Base-by-base conservation (phyloP, 495 filamentous ascomycete species). In the Trichoderma orchidacearum region DNA sequence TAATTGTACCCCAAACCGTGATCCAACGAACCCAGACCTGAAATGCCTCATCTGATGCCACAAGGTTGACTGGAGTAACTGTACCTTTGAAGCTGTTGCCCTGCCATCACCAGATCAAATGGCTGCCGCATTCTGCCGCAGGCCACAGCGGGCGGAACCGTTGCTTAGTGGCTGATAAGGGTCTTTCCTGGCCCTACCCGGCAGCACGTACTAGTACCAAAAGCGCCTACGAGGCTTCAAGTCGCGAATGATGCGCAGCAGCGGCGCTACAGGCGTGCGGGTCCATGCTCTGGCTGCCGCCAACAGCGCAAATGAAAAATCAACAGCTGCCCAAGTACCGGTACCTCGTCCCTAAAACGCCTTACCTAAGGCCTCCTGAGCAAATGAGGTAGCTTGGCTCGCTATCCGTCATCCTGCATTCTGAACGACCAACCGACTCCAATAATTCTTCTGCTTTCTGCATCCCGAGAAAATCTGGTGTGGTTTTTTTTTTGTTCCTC, bases 321-420 rank as follows among this genome's bases (percentile, higher is more conserved):
- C 21, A 5, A 48, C 21, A 23, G 41, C 41, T 36, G 34, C 34
- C 13, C 9, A 36, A 4, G 34, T 11, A 36, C n/a, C n/a, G n/a
- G n/a, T n/a, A n/a, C n/a, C n/a, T n/a, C n/a, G n/a, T n/a, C n/a
- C n/a, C n/a, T n/a, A 11, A 36, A 36, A 36, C 15, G 23, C 41
- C 41, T 48, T 48, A 48, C 41, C 41, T 48, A 48, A 48, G 41
- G 41, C 41, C 41, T 48, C 41, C 41, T 48, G 41, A 48, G 41
- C 41, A 48, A 48, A 48, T 48, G 41, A 35, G 27, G 21, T 25
- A 11, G 41, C 41, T 21, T 23, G 17, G n/a, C n/a, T 7, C 15
- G 13, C 41, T 27, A 18, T 48, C 41, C 41, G 41, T 48, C 41
- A 48, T 48, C 21, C 41, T 48, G 41, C 41, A 48, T 48, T 25